These are phyloP conservation scores for Fomitopsis schrenkii DNA, from an alignment of 1,284 basidiomycete species.

Conservation along the genomic window DNA sequence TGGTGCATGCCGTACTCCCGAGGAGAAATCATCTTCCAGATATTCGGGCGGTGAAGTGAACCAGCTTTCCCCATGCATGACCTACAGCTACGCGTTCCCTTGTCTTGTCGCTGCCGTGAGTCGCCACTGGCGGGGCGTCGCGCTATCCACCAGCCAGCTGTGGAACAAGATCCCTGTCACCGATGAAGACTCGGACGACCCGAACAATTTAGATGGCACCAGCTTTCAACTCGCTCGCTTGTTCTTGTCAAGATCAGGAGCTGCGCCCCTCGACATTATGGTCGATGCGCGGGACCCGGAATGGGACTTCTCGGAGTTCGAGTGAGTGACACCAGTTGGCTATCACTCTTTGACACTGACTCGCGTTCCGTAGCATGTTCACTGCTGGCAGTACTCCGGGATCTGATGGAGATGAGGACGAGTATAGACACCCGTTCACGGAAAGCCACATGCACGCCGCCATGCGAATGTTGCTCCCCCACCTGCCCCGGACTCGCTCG, in stretches of 20 bases:
- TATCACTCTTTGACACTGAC: neutral
- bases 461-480: slow-evolving; percentile 40
- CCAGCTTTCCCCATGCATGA: slow-evolving; percentile 31
- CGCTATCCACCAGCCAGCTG: slow-evolving; percentile 41
- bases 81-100: slow-evolving; percentile 36
- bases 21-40: slow-evolving; percentile 8
- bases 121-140: slow-evolving; percentile 46
- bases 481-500: slow-evolving; percentile 46
- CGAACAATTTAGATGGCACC: slow-evolving; percentile 7
- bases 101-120: slow-evolving; percentile 42
- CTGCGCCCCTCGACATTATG: slow-evolving; percentile 45
- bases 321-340: slow-evolving; percentile 31
- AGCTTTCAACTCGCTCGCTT: slow-evolving; percentile 26
- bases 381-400: slow-evolving; percentile 14
- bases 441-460: slow-evolving; percentile 37
- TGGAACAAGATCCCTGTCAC: slow-evolving; percentile 53
- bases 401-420: slow-evolving; percentile 15
- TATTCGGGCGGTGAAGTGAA: slow-evolving; percentile 18
- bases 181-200: slow-evolving; percentile 23
- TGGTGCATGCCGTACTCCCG: slow-evolving; percentile 26
- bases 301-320: slow-evolving; percentile 47
- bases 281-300: slow-evolving; percentile 51
- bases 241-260: slow-evolving; percentile 40
- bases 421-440: slow-evolving; percentile 34
- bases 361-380: slow-evolving; percentile 5